Evolutionary conservation across 1,284 basidiomycete genomes (phyloP), one percentile per base, ranked within the genome.

Genomic region (Rhodofomes roseus): DNA sequence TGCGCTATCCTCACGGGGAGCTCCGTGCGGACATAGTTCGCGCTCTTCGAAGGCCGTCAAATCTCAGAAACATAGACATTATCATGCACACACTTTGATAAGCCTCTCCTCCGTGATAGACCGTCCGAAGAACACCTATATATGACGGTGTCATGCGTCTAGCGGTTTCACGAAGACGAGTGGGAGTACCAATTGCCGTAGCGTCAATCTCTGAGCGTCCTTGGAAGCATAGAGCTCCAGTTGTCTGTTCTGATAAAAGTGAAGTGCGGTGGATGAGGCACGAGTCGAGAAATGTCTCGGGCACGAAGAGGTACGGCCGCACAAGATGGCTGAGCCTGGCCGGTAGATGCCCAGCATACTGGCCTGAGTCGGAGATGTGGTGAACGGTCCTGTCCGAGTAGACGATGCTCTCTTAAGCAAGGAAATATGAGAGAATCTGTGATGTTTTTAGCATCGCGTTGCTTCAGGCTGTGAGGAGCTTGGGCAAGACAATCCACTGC

Each of bases 11-110:
- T 85, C 16, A 95, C 86, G 14, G 95, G 92, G 8, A 96, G 76
- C 70, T 96, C 95, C 14, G 90, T 89, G 52, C 93, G 85, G 36
- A 96, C 91, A 74, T 95, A 94, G 73, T 95, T 95, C 63, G 91
- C 93, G 62, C 88, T 91, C 91, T 93, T 61, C 43, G 51, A 57
- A 12, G 11, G 11, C 18, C 3, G 22, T 14, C 22, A 27, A 48
- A 18, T 4, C 16, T 18, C 18, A 34, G 46, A 9, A 25, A 29
- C 18, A 29, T 27, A 2, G 14, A n/a, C 22, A n/a, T n/a, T 23
- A 18, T 20, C 14, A 39, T 4, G 8, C 14, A 51, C n/a, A 27
- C 63, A 82, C 90, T 77, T 86, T 90, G 68, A 93, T 83, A 43
- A 93, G 75, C 29, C 89, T 81, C 58, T 90, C 86, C 62, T 86